phyloP scores from a whole-genome alignment of 1,139 yeast genomes.

The Pichia sp. region DNA sequence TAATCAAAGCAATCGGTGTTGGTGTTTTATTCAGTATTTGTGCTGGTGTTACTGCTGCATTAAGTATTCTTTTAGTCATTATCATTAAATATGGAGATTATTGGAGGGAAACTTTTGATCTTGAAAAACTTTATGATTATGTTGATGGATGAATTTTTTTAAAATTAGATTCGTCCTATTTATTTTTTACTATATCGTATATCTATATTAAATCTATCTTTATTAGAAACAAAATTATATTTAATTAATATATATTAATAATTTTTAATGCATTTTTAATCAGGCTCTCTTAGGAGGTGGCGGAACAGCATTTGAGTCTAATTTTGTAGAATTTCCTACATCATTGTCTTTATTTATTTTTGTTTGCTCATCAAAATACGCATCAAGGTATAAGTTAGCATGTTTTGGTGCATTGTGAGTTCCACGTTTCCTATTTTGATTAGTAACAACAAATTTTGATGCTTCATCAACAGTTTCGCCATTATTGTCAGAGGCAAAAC shows the following conservation, averaged over 20 bases:
- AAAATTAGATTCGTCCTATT: too few relatives aligned
- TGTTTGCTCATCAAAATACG: constrained; percentile 15
- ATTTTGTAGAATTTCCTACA: not conserved
- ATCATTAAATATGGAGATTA: constrained; percentile 54
- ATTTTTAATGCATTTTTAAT: not conserved
- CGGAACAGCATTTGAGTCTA: constrained; percentile 1
- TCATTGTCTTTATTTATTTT: constrained; percentile 5
- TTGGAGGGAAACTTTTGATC: constrained; percentile 62
- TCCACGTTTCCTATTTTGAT: constrained; percentile 7
- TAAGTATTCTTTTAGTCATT: constrained; percentile 41
- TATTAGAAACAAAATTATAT: not conserved
- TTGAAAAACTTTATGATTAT: constrained; percentile 49
- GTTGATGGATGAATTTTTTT: constrained; percentile 24
- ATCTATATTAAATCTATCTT: too few relatives aligned
- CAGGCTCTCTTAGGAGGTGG: constrained; percentile 6
- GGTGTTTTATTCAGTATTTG: constrained; percentile 68
- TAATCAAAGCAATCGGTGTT: constrained; percentile 53
- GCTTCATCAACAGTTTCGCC: constrained; percentile 14
- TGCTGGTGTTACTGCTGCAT: constrained; percentile 45
- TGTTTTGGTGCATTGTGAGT: constrained; percentile 3
- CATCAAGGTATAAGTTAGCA: constrained; percentile 6
- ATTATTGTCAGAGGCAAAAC: constrained; percentile 3
- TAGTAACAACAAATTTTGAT: constrained; percentile 7
- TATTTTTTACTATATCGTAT: too few relatives aligned
- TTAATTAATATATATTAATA: not conserved